Percentiles rank a stretch among this genome's conserved stretches.
Evolutionary conservation across 192 early-diverging fungal species (phyloP).

Genomic region (Gonapodya prolifera): DNA sequence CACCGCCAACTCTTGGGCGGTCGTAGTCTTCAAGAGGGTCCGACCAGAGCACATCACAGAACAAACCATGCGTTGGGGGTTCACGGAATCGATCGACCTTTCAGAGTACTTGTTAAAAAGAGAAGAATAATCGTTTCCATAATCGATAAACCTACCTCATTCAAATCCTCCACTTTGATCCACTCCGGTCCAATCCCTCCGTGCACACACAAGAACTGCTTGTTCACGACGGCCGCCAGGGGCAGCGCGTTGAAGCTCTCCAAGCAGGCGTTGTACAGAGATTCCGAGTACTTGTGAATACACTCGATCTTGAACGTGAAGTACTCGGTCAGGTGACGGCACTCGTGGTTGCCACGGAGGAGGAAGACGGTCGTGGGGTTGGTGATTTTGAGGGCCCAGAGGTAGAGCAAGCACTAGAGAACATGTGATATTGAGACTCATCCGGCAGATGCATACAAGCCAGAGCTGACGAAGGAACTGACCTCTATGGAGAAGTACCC

Average conservation of each 20-base stretch:
- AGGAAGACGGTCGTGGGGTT: constrained; percentile 22
- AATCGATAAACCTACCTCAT: constrained; percentile 8
- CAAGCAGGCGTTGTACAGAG: constrained; percentile 24
- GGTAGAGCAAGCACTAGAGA: constrained; percentile 22
- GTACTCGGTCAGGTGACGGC: constrained; percentile 21
- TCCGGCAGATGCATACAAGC: not conserved
- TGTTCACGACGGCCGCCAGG: constrained; percentile 16
- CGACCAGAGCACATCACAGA: constrained; percentile 19
- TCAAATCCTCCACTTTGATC: constrained; percentile 9
- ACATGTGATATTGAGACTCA: too few relatives aligned
- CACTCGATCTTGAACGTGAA: constrained; percentile 27
- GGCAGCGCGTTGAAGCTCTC: constrained; percentile 19
- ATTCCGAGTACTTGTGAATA: constrained; percentile 17
- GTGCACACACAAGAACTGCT: constrained; percentile 18
- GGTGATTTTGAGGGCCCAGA: constrained; percentile 24
- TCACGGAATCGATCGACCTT: constrained; percentile 18
- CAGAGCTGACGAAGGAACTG: too few relatives aligned
- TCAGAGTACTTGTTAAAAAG: constrained; percentile 4
- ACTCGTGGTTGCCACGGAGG: constrained; percentile 31
- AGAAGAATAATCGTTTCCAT: constrained; percentile 1
- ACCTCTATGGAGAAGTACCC: constrained; percentile 24
- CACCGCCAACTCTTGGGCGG: not conserved
- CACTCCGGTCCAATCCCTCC: constrained; percentile 23
- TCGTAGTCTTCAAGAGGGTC: constrained; percentile 17
- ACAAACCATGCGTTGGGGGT: constrained; percentile 19